Evolutionary conservation across 371 early-diverging fungal species (phyloP), one percentile per base, ranked within the genome.

Genomic region (Batkoa obscura): DNA sequence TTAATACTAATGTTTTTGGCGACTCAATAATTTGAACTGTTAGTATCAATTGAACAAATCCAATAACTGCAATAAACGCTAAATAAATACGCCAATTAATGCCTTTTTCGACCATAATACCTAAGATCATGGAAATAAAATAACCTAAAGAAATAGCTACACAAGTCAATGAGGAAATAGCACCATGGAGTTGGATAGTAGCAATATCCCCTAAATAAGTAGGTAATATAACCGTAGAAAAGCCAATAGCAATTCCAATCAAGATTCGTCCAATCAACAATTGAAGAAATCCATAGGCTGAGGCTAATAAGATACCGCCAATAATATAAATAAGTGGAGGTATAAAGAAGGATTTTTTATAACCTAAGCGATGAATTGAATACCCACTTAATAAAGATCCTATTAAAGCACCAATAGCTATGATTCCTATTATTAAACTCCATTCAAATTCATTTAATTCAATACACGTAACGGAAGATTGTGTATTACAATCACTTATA

Each of bases 181-280:
- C 69, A 34, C 88, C 92, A 60, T 88, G 75, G 15, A 68, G 66
- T 13, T 72, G 65, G 0, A 75, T 68, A 0, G 89, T 83, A 2
- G 88, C 65, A 42, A 90, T 75, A 61, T 89, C 86, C 9, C 79
- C 75, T 38, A 91, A 73, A 58, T 90, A 93, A 32, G 79, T 74
- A 2, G 87, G 77, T 3, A 87, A 79, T 9, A 77, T 79, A 38
- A 77, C 81, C 41, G 87, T 82, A 53, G 81, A 78, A 6, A 83
- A 70, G 12, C 93, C 94, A 39, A 80, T 73, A 3, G 79, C 90
- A 47, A 86, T 63, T 51, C 95, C 95, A 45, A 79, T 71, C 39
- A 88, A 60, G 59, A 92, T 69, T 53, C 95, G 79, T 0, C 88
- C 92, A 43, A 84, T 42, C 54, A 75, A 76, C 50, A 90, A 77